phyloP scores from a whole-genome alignment of 345 rosid species.

The Pistacia integerrima region DNA sequence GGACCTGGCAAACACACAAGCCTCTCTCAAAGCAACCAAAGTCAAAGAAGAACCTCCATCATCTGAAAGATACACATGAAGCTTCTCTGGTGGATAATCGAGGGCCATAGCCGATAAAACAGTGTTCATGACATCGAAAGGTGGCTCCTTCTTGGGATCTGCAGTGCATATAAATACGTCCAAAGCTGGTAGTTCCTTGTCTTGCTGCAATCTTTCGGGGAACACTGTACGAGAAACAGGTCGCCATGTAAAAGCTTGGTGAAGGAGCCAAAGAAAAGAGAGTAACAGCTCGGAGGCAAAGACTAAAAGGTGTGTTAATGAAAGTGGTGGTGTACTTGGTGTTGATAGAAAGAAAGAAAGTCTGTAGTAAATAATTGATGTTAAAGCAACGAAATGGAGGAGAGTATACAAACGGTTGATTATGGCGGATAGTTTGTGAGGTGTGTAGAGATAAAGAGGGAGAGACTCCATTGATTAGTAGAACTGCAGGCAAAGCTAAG shows the following conservation, averaged over 20 bases:
- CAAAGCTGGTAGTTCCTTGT: constrained; percentile 35
- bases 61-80: constrained; percentile 54
- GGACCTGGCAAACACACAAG: constrained; percentile 35
- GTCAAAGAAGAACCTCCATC: constrained; percentile 45
- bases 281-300: constrained; percentile 30
- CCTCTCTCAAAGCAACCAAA: constrained; percentile 37
- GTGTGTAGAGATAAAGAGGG: constrained; percentile 28
- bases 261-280: constrained; percentile 39
- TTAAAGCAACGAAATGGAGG: constrained; percentile 32
- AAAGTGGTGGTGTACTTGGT: background rate
- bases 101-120: constrained; percentile 52
- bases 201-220: constrained; percentile 34
- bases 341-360: constrained; percentile 20
- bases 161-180: constrained; percentile 60
- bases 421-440: constrained; percentile 15
- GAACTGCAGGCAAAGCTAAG: background rate
- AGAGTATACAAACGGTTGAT: constrained; percentile 34
- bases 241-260: constrained; percentile 40
- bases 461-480: constrained; percentile 15
- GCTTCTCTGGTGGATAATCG: constrained; percentile 53
- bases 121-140: constrained; percentile 46
- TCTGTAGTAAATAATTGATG: constrained; percentile 30
- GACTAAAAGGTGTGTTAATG: constrained; percentile 22
- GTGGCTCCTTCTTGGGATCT: constrained; percentile 52
- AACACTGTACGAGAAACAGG: constrained; percentile 35